Conservation (phyloP, 352 stramenopile species). For the Globisporangium mamillatum region DNA sequence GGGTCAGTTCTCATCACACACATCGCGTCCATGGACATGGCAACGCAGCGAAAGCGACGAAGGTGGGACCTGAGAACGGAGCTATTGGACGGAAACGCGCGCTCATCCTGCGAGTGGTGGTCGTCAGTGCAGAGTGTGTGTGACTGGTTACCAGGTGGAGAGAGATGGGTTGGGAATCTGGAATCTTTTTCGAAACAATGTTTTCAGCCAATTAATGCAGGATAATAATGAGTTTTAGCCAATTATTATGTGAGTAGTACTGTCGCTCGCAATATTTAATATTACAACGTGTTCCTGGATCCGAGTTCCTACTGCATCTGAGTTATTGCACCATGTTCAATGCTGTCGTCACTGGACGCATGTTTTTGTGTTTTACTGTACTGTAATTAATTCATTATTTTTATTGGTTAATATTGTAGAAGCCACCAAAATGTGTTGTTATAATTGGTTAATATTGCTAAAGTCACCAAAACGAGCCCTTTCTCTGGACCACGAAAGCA, state of each 20-base stretch:
- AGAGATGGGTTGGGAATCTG: neutral
- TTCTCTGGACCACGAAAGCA: neutral
- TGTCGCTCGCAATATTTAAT: neutral
- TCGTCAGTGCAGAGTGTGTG: neutral
- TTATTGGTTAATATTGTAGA: conserved; percentile 8
- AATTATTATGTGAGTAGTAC: neutral
- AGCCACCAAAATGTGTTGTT: neutral
- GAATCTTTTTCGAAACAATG: neutral
- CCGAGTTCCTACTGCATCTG: too few species aligned
- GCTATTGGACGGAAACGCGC: neutral
- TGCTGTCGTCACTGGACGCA: neutral
- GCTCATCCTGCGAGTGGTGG: neutral
- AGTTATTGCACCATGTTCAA: neutral
- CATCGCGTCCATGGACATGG: too few species aligned
- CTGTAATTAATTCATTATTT: neutral
- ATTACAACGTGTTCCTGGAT: neutral
- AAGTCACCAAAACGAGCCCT: neutral
- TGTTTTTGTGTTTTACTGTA: neutral
- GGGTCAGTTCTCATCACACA: too few species aligned
- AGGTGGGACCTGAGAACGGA: neutral
- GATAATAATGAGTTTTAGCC: neutral
- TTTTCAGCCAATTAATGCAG: neutral
- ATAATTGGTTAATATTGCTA: conserved; percentile 3
- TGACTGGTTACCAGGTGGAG: neutral
- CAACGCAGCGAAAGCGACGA: neutral